A percentile compares a stretch with the other conserved stretches of the same genome.
Evolutionary conservation across 345 rosid genomes (phyloP).

Genomic region (Trapa incisa): DNA sequence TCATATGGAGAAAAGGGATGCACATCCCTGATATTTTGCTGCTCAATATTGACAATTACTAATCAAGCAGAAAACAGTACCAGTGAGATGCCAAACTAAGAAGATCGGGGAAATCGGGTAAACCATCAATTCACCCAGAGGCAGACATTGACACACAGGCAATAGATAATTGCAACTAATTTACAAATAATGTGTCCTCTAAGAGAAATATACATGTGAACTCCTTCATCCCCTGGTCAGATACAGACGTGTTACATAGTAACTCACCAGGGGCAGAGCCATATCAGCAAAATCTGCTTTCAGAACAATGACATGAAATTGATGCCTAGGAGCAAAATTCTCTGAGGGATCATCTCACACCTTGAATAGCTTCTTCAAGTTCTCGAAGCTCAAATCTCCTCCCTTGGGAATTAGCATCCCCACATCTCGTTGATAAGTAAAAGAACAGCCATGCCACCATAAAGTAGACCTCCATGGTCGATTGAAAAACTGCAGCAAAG

Average conservation of each 20-base stretch:
- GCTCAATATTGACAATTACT: too few relatives aligned
- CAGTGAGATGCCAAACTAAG: background rate
- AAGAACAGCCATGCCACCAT: slow-evolving; percentile 85
- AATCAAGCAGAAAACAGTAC: background rate
- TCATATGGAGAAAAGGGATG: background rate
- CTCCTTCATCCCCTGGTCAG: slow-evolving; percentile 23
- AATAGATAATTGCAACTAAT: slow-evolving; percentile 32
- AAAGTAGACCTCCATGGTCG: slow-evolving; percentile 70
- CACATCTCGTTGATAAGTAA: slow-evolving; percentile 60
- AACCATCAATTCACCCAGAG: background rate
- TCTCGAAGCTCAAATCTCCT: slow-evolving; percentile 78
- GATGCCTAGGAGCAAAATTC: slow-evolving; percentile 2
- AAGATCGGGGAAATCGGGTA: background rate
- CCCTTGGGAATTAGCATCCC: slow-evolving; percentile 56
- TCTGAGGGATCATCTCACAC: slow-evolving; percentile 38
- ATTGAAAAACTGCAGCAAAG: slow-evolving; percentile 49
- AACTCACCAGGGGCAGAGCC: slow-evolving; percentile 3
- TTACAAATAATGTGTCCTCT: slow-evolving; percentile 38
- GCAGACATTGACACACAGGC: background rate
- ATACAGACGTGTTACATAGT: slow-evolving; percentile 22
- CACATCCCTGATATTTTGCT: too few relatives aligned
- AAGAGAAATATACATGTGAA: slow-evolving; percentile 32
- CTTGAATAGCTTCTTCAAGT: slow-evolving; percentile 61
- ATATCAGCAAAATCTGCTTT: slow-evolving; percentile 14
- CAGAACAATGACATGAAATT: slow-evolving; percentile 5